Base-by-base conservation (phyloP, 257 asterid species). In the Salvia hispanica region DNA sequence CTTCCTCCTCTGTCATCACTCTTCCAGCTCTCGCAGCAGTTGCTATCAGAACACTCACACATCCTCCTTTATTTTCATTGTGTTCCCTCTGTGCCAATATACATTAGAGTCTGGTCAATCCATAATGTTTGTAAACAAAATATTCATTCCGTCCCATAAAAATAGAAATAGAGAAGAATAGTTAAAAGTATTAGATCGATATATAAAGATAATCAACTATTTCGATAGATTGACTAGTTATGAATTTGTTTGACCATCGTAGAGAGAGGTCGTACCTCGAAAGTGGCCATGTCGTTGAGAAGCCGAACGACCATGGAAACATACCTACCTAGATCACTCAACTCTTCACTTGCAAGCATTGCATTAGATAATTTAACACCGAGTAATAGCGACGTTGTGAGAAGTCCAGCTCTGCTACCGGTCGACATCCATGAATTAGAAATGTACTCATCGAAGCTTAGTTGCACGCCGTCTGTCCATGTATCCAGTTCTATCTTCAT, bases 41-140 rank as follows among this genome's bases (percentile, higher is more conserved):
- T n/a, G n/a, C n/a, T n/a, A n/a, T n/a, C n/a, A n/a, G n/a, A n/a
- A n/a, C 16, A 52, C 39, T 61, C 60, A 77, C 78, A 31, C 70
- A 58, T 67, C 69, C 73, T 57, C 44, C 39, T 2, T 55, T 63
- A 25, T 59, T 57, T 13, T 77, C 82, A 7, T 39, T 43, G 14
- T 62, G 61, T 45, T 77, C 75, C 72, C 43, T 73, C 78, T 77
- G 75, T 65, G n/a, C n/a, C n/a, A n/a, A n/a, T n/a, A n/a, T n/a
- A n/a, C n/a, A n/a, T n/a, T n/a, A n/a, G n/a, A n/a, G n/a, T n/a
- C n/a, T n/a, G n/a, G n/a, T n/a, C n/a, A n/a, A n/a, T n/a, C n/a
- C n/a, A n/a, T n/a, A n/a, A n/a, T n/a, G n/a, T n/a, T n/a, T n/a
- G n/a, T n/a, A n/a, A n/a, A n/a, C n/a, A n/a, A n/a, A n/a, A n/a